Base-by-base conservation (phyloP, 2,329 filamentous ascomycete species). In the Sporothrix humicola region DNA sequence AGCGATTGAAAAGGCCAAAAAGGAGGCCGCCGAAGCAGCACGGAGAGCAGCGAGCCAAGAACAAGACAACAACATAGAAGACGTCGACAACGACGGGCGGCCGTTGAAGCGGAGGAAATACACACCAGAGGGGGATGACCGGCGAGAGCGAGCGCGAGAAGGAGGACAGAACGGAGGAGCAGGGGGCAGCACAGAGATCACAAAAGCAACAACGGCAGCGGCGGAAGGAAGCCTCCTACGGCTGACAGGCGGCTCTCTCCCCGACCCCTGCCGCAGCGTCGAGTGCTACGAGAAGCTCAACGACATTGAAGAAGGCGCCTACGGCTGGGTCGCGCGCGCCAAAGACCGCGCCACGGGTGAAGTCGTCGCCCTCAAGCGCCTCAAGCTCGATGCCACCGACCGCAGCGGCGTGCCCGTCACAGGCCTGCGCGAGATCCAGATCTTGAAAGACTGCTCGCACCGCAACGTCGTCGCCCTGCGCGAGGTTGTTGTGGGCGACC, bases 221-320 rank as follows among this genome's bases (percentile, higher is more conserved):
- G 63, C 79, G 78, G 69, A 77, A 50, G 82, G 88, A 1, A 89
- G 87, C 76, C 85, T 97, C 2, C 82, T 98, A 58, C 90, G 92
- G 12, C 95, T 97, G 79, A 87, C 92, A 10, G 85, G 86, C 15
- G 87, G 88, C 10, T 82, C 84, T 77, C 97, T 94, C 90, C 87
- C 89, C 69, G 85, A 84, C 13, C 74, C 74, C 73, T 92, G 92
- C 79, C 87, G 92, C 74, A 93, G 93, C 80, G 92, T 97, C 37
- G 92, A 95, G 79, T 91, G 93, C 79, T 99, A 95, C 83, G 93
- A 98, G 79, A 92, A 93, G 77, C 86, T 99, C 73, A 99, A 99
- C 82, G 93, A 96, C 80, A 99, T 99, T 79, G 96, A 98, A 82
- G 96, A 99, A 84, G 96, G 96, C 50, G 94, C 94, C 9, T 99